Base-by-base conservation (phyloP, 805 yeast species). In the Candida arabinofermentans region DNA sequence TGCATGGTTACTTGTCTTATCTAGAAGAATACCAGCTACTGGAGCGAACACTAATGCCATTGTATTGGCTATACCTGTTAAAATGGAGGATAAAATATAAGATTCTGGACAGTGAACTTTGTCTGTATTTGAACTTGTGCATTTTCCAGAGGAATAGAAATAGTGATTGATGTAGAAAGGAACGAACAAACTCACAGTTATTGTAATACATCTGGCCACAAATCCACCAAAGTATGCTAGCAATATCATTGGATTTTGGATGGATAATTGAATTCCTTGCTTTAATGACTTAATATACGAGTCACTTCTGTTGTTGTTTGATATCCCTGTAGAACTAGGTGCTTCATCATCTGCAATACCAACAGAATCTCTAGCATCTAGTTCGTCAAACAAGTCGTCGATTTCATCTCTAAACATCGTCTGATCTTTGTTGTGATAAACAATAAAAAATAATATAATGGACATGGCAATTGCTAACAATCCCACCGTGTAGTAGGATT, bases 31-130 rank as follows among this genome's bases (percentile, higher is more conserved):
- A 3, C 89, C 90, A 70, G 80, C 75, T 2, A 79, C 21, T 12
- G 89, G 90, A 0, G 89, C 81, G 34, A 74, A 66, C 0, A 78
- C n/a, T 19, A 83, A 62, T 1, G 83, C 74, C 19, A 72, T 66
- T 0, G 78, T 66, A 48, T 82, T 82, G 3, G 79, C 69, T n/a
- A 81, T 72, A 8, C 91, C 91, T 0, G 85, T 75, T 24, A 83
- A 61, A 33, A 83, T 79, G 1, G 88, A 86, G 14, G 87, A 76
- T 44, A 74, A 71, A 8, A 80, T 67, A 48, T 78, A 81, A 0
- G 85, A 87, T 30, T 80, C 83, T 38, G 73, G 71, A 53, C 89
- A 82, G 19, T 61, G 64, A 17, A 56, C 69, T 54, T 52, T 65
- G 40, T 54, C 70, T 46, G 48, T 39, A 30, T 60, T 64, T 5